A percentile compares a stretch with the other conserved stretches of the same genome.
phyloP scores from a whole-genome alignment of 2,329 filamentous ascomycete genomes.

The Colletotrichum caudatum region DNA sequence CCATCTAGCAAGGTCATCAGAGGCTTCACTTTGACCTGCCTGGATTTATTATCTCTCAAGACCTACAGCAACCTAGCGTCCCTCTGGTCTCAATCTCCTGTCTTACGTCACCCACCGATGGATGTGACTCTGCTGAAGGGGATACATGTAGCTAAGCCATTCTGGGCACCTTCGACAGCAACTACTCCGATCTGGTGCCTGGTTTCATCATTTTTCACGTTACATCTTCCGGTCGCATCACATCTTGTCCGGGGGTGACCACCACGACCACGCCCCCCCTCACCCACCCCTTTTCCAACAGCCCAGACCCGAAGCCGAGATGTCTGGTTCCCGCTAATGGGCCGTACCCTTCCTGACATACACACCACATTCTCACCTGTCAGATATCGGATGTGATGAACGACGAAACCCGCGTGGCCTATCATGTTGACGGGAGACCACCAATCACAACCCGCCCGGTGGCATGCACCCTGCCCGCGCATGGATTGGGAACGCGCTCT shows the following conservation, averaged over 20 bases:
- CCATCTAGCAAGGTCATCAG: conserved; percentile 13
- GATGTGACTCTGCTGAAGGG: conserved; percentile 4
- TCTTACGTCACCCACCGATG: conserved; percentile 19
- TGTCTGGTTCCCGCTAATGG: conserved; percentile 28
- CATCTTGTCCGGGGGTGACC: background rate
- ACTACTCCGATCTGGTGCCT: conserved; percentile 6
- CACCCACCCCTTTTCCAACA: background rate
- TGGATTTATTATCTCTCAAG: conserved; percentile 1
- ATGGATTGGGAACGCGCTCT: conserved; percentile 8
- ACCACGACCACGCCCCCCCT: background rate
- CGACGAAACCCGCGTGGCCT: conserved; percentile 27
- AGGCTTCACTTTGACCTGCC: conserved; percentile 16
- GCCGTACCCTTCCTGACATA: conserved; percentile 22
- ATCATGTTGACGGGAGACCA: conserved; percentile 12
- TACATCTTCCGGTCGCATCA: background rate
- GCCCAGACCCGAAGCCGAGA: conserved; percentile 1
- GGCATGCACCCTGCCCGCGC: conserved; percentile 34
- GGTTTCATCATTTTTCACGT: conserved; percentile 5
- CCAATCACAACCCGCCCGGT: conserved; percentile 36
- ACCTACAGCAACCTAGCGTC: conserved; percentile 20
- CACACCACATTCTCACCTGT: conserved; percentile 14
- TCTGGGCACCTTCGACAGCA: conserved; percentile 2
- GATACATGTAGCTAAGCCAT: conserved; percentile 1
- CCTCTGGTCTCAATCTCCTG: background rate
- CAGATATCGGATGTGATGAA: conserved; percentile 35